Conservation (phyloP, 805 yeast genomes). For the Debaryomyces prosopidis region DNA sequence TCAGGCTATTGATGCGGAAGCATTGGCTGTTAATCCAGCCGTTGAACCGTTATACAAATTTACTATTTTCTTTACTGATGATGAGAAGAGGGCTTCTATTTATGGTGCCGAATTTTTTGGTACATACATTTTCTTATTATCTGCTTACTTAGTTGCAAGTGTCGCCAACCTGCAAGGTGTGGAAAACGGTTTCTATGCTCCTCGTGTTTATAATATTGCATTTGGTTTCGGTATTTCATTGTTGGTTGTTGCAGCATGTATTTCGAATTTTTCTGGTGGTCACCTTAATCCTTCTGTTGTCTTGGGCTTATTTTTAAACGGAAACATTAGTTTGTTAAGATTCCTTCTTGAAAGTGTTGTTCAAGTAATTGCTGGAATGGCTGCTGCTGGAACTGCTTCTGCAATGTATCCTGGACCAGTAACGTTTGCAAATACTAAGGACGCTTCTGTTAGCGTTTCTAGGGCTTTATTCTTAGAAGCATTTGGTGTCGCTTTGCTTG, state of each 20-base stretch:
- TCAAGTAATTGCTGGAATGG: slow-evolving; percentile 84
- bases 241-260: slow-evolving; percentile 67
- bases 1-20: background rate
- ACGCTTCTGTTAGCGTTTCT: slow-evolving; percentile 67
- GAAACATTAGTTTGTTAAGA: slow-evolving; percentile 73
- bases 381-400: slow-evolving; percentile 86
- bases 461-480: slow-evolving; percentile 83
- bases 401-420: slow-evolving; percentile 84
- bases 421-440: slow-evolving; percentile 68
- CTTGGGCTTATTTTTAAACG: slow-evolving; percentile 65
- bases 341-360: slow-evolving; percentile 63
- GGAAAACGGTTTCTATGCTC: slow-evolving; percentile 54
- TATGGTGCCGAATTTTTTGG: slow-evolving; percentile 66
- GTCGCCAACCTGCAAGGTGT: slow-evolving; percentile 65
- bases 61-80: background rate
- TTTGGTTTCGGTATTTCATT: slow-evolving; percentile 87
- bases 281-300: slow-evolving; percentile 90
- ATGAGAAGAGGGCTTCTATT: background rate
- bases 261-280: slow-evolving; percentile 83
- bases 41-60: background rate
- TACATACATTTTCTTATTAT: slow-evolving; percentile 80
- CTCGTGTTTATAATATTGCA: slow-evolving; percentile 74
- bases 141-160: slow-evolving; percentile 81
- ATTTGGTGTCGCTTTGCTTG: slow-evolving; percentile 72
- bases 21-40: slow-evolving; percentile 1